These are phyloP conservation scores for Exsudoporus frostii DNA, from an alignment of 768 basidiomycete genomes.

Conservation along the genomic window DNA sequence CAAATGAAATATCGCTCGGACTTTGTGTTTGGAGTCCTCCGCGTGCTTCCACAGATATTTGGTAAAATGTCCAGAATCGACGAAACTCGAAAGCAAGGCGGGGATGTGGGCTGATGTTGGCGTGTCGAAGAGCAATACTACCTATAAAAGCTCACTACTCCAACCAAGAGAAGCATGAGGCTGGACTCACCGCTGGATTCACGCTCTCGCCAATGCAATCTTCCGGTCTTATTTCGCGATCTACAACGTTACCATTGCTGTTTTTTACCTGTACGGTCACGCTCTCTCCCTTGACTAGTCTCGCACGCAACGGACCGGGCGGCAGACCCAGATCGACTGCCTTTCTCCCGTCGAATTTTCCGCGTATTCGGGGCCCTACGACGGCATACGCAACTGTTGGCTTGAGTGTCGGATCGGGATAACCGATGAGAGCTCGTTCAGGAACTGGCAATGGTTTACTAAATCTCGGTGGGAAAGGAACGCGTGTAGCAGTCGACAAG, in stretches of 20 bases:
- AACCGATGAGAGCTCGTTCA: constrained; percentile 18
- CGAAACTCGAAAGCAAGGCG: constrained; percentile 47
- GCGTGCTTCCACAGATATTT: constrained; percentile 44
- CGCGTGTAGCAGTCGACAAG: constrained; percentile 7
- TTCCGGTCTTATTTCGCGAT: constrained; percentile 55
- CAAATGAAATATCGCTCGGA: constrained; percentile 62
- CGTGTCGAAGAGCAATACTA: constrained; percentile 67
- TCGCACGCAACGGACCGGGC: constrained; percentile 52
- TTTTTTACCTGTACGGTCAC: constrained; percentile 55
- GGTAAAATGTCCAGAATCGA: constrained; percentile 44
- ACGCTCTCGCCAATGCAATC: constrained; percentile 58
- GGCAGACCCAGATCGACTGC: constrained; percentile 65
- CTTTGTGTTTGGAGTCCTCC: constrained; percentile 38
- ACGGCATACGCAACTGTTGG: constrained; percentile 49
- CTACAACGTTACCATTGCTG: constrained; percentile 37
- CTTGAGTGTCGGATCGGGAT: constrained; percentile 17
- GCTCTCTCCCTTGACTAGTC: constrained; percentile 60
- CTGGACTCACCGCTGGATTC: constrained; percentile 40
- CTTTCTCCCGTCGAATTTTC: constrained; percentile 69
- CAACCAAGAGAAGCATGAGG: background rate
- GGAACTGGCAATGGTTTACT: constrained; percentile 20
- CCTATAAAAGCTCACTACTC: constrained; percentile 34
- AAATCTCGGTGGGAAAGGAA: constrained; percentile 15
- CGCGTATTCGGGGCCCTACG: constrained; percentile 51
- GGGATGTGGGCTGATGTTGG: constrained; percentile 59